Evolutionary conservation across 768 basidiomycete genomes (phyloP), one percentile per base, ranked within the genome.

Genomic region (Mycena haematopus): DNA sequence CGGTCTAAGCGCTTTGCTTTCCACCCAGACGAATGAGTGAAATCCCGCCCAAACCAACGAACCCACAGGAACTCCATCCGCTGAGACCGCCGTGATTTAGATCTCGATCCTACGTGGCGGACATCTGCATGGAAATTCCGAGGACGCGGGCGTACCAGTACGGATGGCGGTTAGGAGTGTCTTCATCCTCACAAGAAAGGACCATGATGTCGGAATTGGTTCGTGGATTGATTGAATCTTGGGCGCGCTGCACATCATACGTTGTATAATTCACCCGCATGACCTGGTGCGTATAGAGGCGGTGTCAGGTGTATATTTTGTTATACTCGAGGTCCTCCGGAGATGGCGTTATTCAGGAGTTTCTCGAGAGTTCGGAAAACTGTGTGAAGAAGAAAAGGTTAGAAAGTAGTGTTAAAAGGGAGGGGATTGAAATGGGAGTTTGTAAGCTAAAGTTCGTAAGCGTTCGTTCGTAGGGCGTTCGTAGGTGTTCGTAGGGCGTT

Each of bases 121-220:
- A 76, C 71, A 10, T 68, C 53, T 40, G 63, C 75, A 58, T 79
- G 78, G 53, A 71, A 73, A 31, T 79, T 60, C 6, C 52, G 36
- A 77, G 57, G 22, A 75, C 54, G 36, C 73, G 11, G 29, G 72
- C 66, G 69, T 80, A 80, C 74, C 73, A 69, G 56, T 71, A 69
- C 0, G 78, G 75, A 54, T 74, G 51, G 3, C 62, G 66, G n/a
- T 19, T 27, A 70, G 60, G 22, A 58, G 17, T n/a, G 6, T 35
- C 50, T 10, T 51, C 49, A 19, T 50, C 50, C 15, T 51, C 50
- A 22, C 33, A 31, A 1, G 50, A 31, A 10, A 33, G 21, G 4
- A 35, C 19, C 50, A 51, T 51, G 11, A 51, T 6, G 13, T 51
- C 50, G 0, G 50, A 35, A 22, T 51, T 27, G 0, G 29, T 51